phyloP scores from a whole-genome alignment of 352 stramenopile genomes.

The Aphanomyces euteiches region DNA sequence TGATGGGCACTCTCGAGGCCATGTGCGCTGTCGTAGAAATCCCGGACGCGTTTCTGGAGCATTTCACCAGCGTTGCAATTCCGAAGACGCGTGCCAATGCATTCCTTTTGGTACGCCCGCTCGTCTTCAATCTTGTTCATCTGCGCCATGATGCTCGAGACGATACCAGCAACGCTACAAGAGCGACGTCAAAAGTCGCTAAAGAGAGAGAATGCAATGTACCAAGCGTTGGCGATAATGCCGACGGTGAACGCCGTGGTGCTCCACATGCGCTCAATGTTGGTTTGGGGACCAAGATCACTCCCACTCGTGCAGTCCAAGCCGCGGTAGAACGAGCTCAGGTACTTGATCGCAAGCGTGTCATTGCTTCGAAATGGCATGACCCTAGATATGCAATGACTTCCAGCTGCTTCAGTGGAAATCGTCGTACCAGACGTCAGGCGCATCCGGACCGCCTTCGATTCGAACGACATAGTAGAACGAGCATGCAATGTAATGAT shows the following conservation, averaged over 20 bases:
- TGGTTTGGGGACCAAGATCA: background rate
- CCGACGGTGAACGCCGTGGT: background rate
- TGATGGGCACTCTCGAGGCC: conserved; percentile 7
- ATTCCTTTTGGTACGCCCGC: background rate
- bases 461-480: background rate
- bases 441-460: background rate
- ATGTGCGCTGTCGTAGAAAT: conserved; percentile 12
- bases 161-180: conserved; percentile 2
- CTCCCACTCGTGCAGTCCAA: background rate
- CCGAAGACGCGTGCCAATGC: background rate
- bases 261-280: background rate
- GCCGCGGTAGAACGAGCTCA: background rate
- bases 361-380: conserved; percentile 5
- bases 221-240: conserved; percentile 16
- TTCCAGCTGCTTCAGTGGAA: background rate
- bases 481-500: conserved; percentile 20
- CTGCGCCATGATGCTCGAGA: background rate
- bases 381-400: background rate
- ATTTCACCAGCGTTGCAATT: background rate
- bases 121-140: conserved; percentile 18
- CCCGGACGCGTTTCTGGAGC: conserved; percentile 1
- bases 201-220: background rate
- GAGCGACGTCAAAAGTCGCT: background rate
- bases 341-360: conserved; percentile 4
- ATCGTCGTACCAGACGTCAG: background rate